Evolutionary conservation across 208 protist genomes (phyloP).

Genomic region (Leishmania gerbilli): DNA sequence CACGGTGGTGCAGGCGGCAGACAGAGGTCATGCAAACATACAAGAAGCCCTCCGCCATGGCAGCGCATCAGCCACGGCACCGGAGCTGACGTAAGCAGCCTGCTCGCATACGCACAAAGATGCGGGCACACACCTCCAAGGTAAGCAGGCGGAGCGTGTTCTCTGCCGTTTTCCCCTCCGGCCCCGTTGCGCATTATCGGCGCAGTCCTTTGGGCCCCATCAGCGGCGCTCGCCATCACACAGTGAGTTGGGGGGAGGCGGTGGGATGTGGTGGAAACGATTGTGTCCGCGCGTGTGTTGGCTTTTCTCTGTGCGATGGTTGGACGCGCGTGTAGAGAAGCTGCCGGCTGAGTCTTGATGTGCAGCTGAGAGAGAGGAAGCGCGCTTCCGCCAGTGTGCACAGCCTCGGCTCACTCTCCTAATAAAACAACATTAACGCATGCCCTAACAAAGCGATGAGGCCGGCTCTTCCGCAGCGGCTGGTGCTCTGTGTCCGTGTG

Average conservation of each 20-base stretch:
- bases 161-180: background rate
- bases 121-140: background rate
- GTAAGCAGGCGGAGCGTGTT: background rate
- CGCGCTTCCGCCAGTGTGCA: no score
- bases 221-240: background rate
- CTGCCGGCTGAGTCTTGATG: background rate
- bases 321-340: background rate
- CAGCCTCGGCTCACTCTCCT: background rate
- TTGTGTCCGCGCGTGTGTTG: background rate
- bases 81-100: background rate
- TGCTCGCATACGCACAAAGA: background rate
- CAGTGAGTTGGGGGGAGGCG: background rate
- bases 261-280: background rate
- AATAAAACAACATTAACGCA: background rate
- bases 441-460: background rate
- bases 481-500: background rate
- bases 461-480: no score
- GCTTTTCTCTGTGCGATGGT: no score
- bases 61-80: slow-evolving; percentile 4
- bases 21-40: background rate
- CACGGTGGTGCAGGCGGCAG: background rate
- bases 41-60: slow-evolving; percentile 22
- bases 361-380: background rate
- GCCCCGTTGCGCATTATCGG: background rate
- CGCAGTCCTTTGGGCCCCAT: background rate